These are phyloP conservation scores for Artomyces pyxidatus DNA, from an alignment of 768 basidiomycete genomes.

Conservation along the genomic window DNA sequence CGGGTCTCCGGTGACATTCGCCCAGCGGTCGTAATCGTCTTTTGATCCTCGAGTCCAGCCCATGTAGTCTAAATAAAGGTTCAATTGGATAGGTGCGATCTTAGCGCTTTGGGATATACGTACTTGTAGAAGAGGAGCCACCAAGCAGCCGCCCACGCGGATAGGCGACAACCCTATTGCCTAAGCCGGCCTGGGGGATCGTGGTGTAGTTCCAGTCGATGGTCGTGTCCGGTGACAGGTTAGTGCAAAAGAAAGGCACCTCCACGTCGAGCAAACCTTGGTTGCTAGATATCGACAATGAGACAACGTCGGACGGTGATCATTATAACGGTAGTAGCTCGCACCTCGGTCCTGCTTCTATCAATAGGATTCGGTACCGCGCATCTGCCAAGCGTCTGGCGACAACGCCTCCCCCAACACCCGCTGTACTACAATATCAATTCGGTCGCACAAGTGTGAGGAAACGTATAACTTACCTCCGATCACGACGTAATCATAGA, in stretches of 20 bases:
- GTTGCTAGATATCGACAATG: not conserved
- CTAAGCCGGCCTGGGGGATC: not conserved
- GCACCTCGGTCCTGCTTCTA: not conserved
- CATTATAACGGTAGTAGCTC: not conserved
- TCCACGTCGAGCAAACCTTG: not conserved
- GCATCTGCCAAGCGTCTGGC: not conserved
- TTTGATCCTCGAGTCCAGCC: conserved; percentile 21
- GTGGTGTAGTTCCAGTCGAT: conserved; percentile 6
- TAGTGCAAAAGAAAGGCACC: not conserved
- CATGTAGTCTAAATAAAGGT: conserved; percentile 17
- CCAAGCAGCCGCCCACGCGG: conserved; percentile 1
- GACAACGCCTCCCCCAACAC: not conserved
- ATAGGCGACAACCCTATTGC: not conserved
- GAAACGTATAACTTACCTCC: not conserved
- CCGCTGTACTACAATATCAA: not conserved
- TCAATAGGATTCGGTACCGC: not conserved
- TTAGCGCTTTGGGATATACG: not conserved
- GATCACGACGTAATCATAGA: not conserved
- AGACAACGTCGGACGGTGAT: not conserved
- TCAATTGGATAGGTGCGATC: not conserved
- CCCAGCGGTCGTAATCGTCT: conserved; percentile 21
- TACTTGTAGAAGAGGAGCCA: conserved; percentile 1
- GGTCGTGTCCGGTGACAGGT: not conserved
- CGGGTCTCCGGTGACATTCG: conserved; percentile 18
- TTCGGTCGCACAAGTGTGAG: not conserved